These are phyloP conservation scores for Dionaea muscipula DNA, from an alignment of 179 eudicot genomes.

Conservation along the genomic window DNA sequence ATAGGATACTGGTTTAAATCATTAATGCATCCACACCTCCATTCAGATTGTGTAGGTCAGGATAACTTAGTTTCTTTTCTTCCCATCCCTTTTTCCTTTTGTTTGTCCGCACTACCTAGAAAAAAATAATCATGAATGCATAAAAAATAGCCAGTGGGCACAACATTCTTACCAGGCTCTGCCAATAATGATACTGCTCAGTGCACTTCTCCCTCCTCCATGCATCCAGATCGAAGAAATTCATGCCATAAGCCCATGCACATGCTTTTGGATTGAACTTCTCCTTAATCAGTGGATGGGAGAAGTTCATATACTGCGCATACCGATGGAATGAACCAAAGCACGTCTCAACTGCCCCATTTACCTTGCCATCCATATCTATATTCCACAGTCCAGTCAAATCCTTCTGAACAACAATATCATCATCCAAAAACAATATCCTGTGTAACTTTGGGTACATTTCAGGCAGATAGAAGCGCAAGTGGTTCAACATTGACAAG, in stretches of 20 bases:
- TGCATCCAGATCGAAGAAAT: slow-evolving; percentile 83
- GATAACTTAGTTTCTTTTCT: no score
- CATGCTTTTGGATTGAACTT: slow-evolving; percentile 88
- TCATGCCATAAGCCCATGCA: slow-evolving; percentile 99
- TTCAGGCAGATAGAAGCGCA: slow-evolving; percentile 85
- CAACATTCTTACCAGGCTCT: slow-evolving; percentile 45
- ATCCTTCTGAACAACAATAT: slow-evolving; percentile 80
- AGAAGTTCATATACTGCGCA: slow-evolving; percentile 93
- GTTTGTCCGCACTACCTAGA: no score
- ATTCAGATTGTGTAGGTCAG: no score
- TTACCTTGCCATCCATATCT: slow-evolving; percentile 95
- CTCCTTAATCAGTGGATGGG: slow-evolving; percentile 80
- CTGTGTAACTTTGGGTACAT: slow-evolving; percentile 79
- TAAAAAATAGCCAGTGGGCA: neutral
- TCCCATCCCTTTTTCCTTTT: no score
- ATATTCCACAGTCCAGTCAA: slow-evolving; percentile 83
- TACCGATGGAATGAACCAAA: slow-evolving; percentile 88
- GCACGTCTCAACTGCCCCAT: slow-evolving; percentile 91
- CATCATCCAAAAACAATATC: slow-evolving; percentile 84
- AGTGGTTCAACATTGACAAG: slow-evolving; percentile 77
- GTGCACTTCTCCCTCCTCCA: slow-evolving; percentile 81
- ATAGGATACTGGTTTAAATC: no score
- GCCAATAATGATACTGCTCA: slow-evolving; percentile 80
- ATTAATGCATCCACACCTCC: no score
- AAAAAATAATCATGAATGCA: neutral